These are phyloP conservation scores for Mucor saturninus DNA, from an alignment of 371 early-diverging fungal species.

Conservation along the genomic window DNA sequence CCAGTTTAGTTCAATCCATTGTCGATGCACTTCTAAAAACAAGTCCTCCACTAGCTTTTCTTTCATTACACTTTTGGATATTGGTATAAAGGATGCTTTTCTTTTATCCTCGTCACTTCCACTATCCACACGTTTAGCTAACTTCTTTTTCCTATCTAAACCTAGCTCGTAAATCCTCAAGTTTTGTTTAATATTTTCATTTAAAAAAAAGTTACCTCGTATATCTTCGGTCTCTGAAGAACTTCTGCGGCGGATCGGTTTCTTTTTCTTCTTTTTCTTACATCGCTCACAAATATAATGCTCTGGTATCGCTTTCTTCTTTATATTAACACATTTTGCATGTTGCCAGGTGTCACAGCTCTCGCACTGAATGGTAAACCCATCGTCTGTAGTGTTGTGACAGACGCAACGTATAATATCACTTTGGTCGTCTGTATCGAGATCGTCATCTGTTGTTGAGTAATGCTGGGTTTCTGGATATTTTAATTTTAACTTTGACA, in stretches of 20 bases:
- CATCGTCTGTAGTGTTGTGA: conserved; percentile 93
- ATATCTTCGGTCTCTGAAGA: background rate
- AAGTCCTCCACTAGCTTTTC: conserved; percentile 16
- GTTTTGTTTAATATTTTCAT: background rate
- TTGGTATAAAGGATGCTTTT: conserved; percentile 1
- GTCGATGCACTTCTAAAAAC: conserved; percentile 22
- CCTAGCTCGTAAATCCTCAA: background rate
- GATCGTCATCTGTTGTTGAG: conserved; percentile 6
- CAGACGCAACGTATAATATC: conserved; percentile 92
- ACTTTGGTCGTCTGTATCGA: conserved; percentile 1
- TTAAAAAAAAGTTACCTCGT: background rate
- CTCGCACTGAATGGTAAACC: conserved; percentile 98
- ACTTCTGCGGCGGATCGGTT: background rate
- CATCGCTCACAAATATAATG: conserved; percentile 87
- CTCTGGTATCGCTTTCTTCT: conserved; percentile 53
- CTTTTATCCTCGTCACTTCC: conserved; percentile 10
- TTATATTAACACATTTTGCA: conserved; percentile 74
- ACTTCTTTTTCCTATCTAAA: conserved; percentile 3
- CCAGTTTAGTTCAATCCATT: conserved; percentile 28
- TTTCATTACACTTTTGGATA: conserved; percentile 17
- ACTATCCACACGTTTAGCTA: conserved; percentile 5
- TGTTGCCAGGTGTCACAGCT: conserved; percentile 96
- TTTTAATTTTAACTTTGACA: conserved; percentile 7
- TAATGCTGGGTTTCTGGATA: background rate
- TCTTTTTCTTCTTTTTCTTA: conserved; percentile 24